Percentiles rank a stretch among this genome's conserved stretches.
These are phyloP conservation scores for Mallotus japonicus DNA, from an alignment of 441 rosid genomes.

Conservation along the genomic window DNA sequence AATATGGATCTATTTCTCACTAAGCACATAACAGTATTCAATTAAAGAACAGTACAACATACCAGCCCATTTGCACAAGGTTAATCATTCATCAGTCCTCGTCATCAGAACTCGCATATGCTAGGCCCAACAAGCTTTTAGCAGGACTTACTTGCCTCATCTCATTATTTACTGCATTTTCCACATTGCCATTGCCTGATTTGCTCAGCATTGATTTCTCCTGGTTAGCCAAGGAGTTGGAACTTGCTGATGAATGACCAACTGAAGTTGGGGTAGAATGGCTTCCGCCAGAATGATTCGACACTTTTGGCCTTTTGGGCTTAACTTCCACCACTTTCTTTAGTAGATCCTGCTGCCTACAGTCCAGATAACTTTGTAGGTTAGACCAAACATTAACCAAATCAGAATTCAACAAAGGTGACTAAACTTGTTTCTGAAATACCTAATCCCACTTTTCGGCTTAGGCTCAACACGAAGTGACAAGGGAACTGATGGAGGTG, in stretches of 20 bases:
- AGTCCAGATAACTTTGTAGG: slow-evolving; percentile 9
- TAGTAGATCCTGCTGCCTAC: slow-evolving; percentile 86
- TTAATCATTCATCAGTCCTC: slow-evolving; percentile 29
- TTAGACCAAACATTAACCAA: neutral
- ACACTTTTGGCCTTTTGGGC: slow-evolving; percentile 58
- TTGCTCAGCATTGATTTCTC: slow-evolving; percentile 29
- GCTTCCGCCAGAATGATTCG: slow-evolving; percentile 33
- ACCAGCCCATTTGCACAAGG: neutral
- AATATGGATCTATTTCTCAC: no score
- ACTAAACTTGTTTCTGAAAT: neutral
- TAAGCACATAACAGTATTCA: neutral
- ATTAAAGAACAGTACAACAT: neutral
- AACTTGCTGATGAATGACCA: slow-evolving; percentile 26
- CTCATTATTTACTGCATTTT: slow-evolving; percentile 1
- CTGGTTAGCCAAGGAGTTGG: slow-evolving; percentile 24
- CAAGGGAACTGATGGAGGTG: slow-evolving; percentile 75
- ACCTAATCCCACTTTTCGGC: slow-evolving; percentile 95
- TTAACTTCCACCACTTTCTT: slow-evolving; percentile 85
- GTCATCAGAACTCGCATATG: slow-evolving; percentile 86
- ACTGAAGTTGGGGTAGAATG: slow-evolving; percentile 31
- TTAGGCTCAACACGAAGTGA: slow-evolving; percentile 92
- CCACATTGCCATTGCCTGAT: slow-evolving; percentile 25
- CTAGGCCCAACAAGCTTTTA: slow-evolving; percentile 72
- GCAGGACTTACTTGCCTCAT: slow-evolving; percentile 35
- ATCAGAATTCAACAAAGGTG: neutral